A percentile compares a stretch with the other conserved stretches of the same genome.
These are phyloP conservation scores for Trypanosomatidae sp. DNA, from an alignment of 208 protist genomes.

Conservation along the genomic window DNA sequence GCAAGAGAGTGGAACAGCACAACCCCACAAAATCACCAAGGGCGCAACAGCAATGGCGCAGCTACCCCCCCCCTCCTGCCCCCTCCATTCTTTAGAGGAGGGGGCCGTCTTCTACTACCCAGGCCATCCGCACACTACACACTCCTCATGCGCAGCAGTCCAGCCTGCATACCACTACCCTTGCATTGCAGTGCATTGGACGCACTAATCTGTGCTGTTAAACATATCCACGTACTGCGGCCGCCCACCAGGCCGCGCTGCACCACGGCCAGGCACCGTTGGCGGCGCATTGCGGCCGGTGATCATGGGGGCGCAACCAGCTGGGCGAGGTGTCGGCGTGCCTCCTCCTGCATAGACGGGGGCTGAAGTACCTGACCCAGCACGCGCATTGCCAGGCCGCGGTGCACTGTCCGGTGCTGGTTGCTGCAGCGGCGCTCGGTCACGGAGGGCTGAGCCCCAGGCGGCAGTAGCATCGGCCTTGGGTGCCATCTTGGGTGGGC, in stretches of 20 bases:
- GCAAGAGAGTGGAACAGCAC: background rate
- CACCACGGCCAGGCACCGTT: constrained; percentile 20
- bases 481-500: constrained; percentile 60
- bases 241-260: constrained; percentile 17
- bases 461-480: constrained; percentile 5
- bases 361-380: background rate
- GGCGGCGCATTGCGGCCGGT: constrained; percentile 22
- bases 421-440: background rate
- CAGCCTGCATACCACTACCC: background rate
- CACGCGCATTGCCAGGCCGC: background rate
- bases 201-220: constrained; percentile 33
- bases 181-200: background rate
- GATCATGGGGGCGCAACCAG: background rate
- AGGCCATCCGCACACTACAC: background rate
- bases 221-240: constrained; percentile 87
- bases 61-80: too few relatives aligned
- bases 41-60: background rate
- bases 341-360: background rate
- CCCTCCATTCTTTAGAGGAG: background rate
- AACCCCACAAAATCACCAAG: background rate
- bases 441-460: background rate
- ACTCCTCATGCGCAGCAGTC: background rate
- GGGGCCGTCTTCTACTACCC: background rate
- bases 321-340: constrained; percentile 5
- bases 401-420: background rate